These are phyloP conservation scores for Aspergillus persii DNA, from an alignment of 2,329 filamentous ascomycete species.

Conservation along the genomic window DNA sequence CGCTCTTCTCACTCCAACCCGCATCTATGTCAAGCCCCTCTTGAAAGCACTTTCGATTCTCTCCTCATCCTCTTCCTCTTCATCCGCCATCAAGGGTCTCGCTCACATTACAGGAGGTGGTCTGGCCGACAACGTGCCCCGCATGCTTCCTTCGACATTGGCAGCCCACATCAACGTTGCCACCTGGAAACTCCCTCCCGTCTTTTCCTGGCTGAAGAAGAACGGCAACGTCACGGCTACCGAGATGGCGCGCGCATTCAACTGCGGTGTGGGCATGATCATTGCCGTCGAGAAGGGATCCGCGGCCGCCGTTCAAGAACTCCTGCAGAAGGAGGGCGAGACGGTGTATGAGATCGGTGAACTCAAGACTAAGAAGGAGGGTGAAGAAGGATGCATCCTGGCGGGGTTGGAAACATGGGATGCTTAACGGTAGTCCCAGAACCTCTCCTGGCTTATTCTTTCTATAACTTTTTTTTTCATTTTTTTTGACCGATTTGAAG, in stretches of 20 bases:
- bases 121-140: conserved; percentile 87
- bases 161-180: conserved; percentile 76
- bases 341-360: conserved; percentile 73
- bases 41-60: conserved; percentile 59
- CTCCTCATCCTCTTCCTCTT: conserved; percentile 41
- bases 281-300: conserved; percentile 69
- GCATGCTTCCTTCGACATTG: conserved; percentile 79
- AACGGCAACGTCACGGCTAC: conserved; percentile 64
- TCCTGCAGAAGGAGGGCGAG: conserved; percentile 69
- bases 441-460: conserved; percentile 5
- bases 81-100: conserved; percentile 76
- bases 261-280: conserved; percentile 93
- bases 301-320: conserved; percentile 58
- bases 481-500: conserved; percentile 11
- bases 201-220: conserved; percentile 84
- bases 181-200: conserved; percentile 70
- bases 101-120: conserved; percentile 97
- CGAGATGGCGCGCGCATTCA: conserved; percentile 93
- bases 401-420: conserved; percentile 56
- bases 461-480: conserved; percentile 5
- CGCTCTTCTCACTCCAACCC: conserved; percentile 80
- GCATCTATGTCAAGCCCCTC: conserved; percentile 86
- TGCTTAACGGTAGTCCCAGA: conserved; percentile 11
- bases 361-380: conserved; percentile 58
- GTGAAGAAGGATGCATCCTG: conserved; percentile 61